Base-by-base conservation (phyloP, 2,329 filamentous ascomycete genomes). In the Penicillium sp. region DNA sequence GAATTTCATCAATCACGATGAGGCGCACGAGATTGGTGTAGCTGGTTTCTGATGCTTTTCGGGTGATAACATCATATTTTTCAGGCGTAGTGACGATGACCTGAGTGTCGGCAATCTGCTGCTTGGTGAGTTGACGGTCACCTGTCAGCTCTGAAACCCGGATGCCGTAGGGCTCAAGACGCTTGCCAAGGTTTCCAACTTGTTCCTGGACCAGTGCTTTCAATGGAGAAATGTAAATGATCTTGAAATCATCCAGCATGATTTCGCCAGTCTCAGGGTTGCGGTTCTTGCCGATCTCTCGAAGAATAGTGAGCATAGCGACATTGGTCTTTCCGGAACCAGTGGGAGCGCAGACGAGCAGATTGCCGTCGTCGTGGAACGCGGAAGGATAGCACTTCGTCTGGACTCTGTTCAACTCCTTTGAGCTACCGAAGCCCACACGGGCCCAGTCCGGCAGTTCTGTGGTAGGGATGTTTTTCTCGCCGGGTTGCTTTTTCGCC, bases 301-400 rank as follows among this genome's bases (percentile, higher is more conserved):
- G 88, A 35, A 98, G 78, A 64, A 98, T 97, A 2, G 91, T 85
- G 54, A 98, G 77, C 91, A 98, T 97, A 37, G 91, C 91, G 44
- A 98, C 93, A 63, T 98, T 98, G 1, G 93, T 98, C 74, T 98
- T 98, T 65, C 93, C 93, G 66, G 90, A 95, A 57, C 93, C 93
- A 43, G 93, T 98, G 1, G 93, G 93, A 5, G 93, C 94, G 68
- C 93, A 98, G 64, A 98, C 86, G 47, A 98, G 84, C 88, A 98
- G 90, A 66, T 98, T 98, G 29, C 90, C 91, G 65, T 98, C 94
- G 52, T 91, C 87, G 51, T 89, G 80, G 64, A 98, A 98, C 0
- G 93, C 93, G 3, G 87, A 83, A 1, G 89, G 87, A 65, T 83
- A 98, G 66, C 91, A 97, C 67, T 86, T 90, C 3, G 91, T 93